Percentiles rank a stretch among this genome's conserved stretches.
phyloP scores from a whole-genome alignment of 345 rosid genomes.

The Populus nigra region DNA sequence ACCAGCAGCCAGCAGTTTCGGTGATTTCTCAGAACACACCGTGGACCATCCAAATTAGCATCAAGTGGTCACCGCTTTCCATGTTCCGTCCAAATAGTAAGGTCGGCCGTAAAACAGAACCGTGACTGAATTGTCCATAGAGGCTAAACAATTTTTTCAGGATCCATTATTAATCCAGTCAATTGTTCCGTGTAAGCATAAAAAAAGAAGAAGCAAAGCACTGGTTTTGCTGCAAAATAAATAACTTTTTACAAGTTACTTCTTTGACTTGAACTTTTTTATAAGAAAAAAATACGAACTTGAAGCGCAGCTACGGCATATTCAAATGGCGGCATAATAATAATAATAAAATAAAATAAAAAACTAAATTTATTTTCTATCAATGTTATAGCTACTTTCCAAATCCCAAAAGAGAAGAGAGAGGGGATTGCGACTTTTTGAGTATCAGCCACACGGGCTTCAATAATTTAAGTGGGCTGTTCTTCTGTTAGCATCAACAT shows the following conservation, averaged over 20 bases:
- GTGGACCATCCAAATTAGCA: not conserved
- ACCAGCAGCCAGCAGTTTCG: not conserved
- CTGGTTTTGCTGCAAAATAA: too few species aligned
- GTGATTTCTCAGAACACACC: not conserved
- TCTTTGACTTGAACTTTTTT: not conserved
- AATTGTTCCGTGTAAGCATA: too few species aligned
- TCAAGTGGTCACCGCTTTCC: not conserved
- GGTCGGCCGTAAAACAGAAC: not conserved
- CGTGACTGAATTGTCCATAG: too few species aligned
- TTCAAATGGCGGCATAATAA: not conserved
- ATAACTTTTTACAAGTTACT: not conserved
- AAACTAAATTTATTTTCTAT: not conserved
- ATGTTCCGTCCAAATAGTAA: not conserved
- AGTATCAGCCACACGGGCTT: not conserved
- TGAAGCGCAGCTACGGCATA: not conserved
- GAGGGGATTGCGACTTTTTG: not conserved
- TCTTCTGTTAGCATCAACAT: slow-evolving; percentile 3
- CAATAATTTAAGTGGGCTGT: slow-evolving; percentile 8
- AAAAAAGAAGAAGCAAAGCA: not conserved
- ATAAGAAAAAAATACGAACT: not conserved
- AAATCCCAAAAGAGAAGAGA: not conserved
- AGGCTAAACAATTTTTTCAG: too few species aligned
- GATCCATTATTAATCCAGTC: too few species aligned
- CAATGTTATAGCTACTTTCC: not conserved
- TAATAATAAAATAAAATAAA: too few species aligned